A percentile compares a stretch with the other conserved stretches of the same genome.
phyloP scores from a whole-genome alignment of 495 filamentous ascomycete genomes.

The Penicillium riverlandense region DNA sequence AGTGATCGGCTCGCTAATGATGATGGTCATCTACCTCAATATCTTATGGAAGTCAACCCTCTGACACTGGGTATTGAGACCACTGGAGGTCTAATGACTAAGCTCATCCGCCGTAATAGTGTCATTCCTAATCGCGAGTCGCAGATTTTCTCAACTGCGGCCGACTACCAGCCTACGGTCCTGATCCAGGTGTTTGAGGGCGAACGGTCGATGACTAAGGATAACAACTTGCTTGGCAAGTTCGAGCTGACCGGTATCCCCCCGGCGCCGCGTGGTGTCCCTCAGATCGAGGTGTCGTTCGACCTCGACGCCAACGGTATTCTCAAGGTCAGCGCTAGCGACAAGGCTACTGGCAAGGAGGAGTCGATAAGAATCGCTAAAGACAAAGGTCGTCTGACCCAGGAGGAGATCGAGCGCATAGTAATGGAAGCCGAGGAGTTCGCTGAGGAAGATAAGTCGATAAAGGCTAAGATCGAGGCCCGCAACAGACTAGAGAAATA shows the following conservation, averaged over 20 bases:
- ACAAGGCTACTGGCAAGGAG: conserved; percentile 95
- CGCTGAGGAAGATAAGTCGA: conserved; percentile 98
- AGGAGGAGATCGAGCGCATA: conserved; percentile 98
- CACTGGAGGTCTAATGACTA: conserved; percentile 97
- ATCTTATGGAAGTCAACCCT: conserved; percentile 98
- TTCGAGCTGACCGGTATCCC: conserved; percentile 96
- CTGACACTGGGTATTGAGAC: conserved; percentile 98
- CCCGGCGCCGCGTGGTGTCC: conserved; percentile 88
- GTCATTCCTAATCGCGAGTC: conserved; percentile 93
- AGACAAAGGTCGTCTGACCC: conserved; percentile 92
- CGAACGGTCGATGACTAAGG: conserved; percentile 92
- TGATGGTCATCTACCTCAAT: too few species aligned
- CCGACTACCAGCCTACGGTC: conserved; percentile 96
- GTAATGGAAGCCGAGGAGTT: conserved; percentile 95
- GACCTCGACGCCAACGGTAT: conserved; percentile 97
- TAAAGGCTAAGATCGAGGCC: conserved; percentile 86
- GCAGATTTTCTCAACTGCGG: conserved; percentile 96
- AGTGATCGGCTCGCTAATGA: too few species aligned
- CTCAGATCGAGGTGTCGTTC: conserved; percentile 97
- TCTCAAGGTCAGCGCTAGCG: conserved; percentile 86
- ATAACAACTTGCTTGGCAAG: conserved; percentile 95
- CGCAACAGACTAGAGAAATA: too few species aligned
- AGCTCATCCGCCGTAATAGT: conserved; percentile 91
- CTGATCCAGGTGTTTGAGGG: conserved; percentile 97
- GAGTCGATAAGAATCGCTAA: conserved; percentile 98